phyloP scores from a whole-genome alignment of 768 basidiomycete genomes.

The Tricholoma furcatifolium region DNA sequence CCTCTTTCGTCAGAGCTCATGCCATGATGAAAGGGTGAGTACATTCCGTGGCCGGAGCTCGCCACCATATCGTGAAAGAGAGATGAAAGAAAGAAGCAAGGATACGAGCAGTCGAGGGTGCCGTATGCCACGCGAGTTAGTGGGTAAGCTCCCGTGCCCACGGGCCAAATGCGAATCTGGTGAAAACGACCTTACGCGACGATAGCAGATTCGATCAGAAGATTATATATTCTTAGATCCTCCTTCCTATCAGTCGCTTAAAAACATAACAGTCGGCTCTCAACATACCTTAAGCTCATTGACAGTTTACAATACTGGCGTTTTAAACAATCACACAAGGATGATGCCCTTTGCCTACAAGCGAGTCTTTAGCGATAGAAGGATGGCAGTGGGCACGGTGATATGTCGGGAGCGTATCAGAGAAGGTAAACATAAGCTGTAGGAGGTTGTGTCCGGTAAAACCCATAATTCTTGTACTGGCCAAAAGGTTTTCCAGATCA shows the following conservation, averaged over 20 bases:
- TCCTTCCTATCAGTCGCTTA: background rate
- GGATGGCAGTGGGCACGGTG: conserved; percentile 9
- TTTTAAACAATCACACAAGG: background rate
- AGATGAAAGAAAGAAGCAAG: conserved; percentile 27
- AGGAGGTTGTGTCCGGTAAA: conserved; percentile 5
- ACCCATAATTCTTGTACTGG: conserved; percentile 9
- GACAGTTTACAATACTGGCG: background rate
- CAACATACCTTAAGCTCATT: background rate
- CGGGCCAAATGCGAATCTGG: conserved; percentile 29
- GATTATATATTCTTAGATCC: conserved; percentile 26
- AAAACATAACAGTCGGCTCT: background rate
- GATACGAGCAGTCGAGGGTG: conserved; percentile 8
- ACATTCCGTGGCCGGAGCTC: conserved; percentile 52
- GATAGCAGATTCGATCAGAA: conserved; percentile 35
- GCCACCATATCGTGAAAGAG: conserved; percentile 50
- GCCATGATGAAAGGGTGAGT: conserved; percentile 51
- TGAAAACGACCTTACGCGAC: conserved; percentile 31
- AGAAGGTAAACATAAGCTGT: conserved; percentile 18
- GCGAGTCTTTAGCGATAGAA: background rate
- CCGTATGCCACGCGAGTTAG: conserved; percentile 43
- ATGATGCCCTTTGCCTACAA: background rate
- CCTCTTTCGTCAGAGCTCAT: conserved; percentile 62
- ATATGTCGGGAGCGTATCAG: conserved; percentile 20
- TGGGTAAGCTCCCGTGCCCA: conserved; percentile 43
- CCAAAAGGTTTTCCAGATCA: conserved; percentile 20